phyloP scores from a whole-genome alignment of 2,329 filamentous ascomycete species.

The Phaeomoniella chlamydospora region DNA sequence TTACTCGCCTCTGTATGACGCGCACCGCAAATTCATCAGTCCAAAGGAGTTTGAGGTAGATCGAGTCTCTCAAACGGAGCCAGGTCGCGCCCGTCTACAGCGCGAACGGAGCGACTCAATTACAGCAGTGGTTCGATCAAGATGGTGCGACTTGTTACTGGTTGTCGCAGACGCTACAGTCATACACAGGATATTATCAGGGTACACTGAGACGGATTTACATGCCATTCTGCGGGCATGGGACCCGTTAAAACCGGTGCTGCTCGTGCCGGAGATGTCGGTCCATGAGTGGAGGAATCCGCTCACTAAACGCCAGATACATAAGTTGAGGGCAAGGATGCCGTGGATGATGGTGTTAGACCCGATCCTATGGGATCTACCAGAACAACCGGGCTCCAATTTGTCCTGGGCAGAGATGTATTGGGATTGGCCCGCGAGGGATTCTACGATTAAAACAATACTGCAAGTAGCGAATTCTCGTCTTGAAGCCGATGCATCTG shows the following conservation, averaged over 20 bases:
- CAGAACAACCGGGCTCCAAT: conserved; percentile 54
- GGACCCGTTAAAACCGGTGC: conserved; percentile 72
- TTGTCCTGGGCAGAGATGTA: not conserved
- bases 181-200: not conserved
- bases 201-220: not conserved
- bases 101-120: not conserved
- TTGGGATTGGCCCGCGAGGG: not conserved
- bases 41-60: not conserved
- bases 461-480: not conserved
- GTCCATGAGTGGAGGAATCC: conserved; percentile 81
- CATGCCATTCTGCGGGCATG: conserved; percentile 65
- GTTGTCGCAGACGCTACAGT: not conserved
- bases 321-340: conserved; percentile 72
- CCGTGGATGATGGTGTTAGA: conserved; percentile 72
- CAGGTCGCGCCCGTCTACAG: not conserved
- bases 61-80: not conserved
- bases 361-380: conserved; percentile 68
- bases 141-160: not conserved
- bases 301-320: conserved; percentile 74
- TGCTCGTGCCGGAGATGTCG: conserved; percentile 82
- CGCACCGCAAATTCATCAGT: not conserved
- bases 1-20: not conserved
- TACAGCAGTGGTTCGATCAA: not conserved
- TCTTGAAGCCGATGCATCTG: conserved; percentile 46
- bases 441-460: not conserved